A percentile compares a stretch with the other conserved stretches of the same genome.
Evolutionary conservation across 306 rosid genomes (phyloP).

Genomic region (Luffa aegyptiaca): DNA sequence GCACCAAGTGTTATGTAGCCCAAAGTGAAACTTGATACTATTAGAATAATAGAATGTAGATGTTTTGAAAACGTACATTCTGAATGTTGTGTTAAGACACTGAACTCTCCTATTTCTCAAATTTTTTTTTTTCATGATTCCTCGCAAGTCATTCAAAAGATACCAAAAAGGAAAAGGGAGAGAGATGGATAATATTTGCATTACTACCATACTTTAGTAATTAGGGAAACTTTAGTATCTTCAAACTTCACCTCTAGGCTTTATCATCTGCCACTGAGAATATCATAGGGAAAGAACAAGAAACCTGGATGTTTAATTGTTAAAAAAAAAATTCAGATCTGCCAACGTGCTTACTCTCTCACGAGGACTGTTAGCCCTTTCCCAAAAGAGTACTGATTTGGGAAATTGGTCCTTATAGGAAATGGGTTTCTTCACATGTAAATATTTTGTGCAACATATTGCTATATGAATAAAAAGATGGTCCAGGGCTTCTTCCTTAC

Average conservation of each 20-base stretch:
- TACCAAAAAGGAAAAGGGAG: neutral
- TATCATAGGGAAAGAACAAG: neutral
- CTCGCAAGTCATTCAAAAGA: neutral
- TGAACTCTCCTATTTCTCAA: neutral
- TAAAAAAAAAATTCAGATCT: neutral
- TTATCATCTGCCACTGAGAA: neutral
- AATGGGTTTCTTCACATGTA: neutral
- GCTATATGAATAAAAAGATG: neutral
- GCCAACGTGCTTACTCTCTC: neutral
- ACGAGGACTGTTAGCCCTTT: neutral
- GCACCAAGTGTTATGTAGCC: neutral
- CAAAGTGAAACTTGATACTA: neutral
- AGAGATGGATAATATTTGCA: neutral
- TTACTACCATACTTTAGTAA: neutral
- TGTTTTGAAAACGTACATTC: neutral
- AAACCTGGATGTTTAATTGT: neutral
- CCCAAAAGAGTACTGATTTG: neutral
- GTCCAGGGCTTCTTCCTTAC: neutral
- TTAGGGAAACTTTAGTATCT: neutral
- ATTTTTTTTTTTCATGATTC: neutral
- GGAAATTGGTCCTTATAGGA: neutral
- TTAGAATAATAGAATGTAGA: neutral
- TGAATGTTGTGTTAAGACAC: neutral
- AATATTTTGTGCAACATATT: neutral
- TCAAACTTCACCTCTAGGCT: neutral